phyloP scores from a whole-genome alignment of 2,329 filamentous ascomycete species.

The Penicillium sp. region DNA sequence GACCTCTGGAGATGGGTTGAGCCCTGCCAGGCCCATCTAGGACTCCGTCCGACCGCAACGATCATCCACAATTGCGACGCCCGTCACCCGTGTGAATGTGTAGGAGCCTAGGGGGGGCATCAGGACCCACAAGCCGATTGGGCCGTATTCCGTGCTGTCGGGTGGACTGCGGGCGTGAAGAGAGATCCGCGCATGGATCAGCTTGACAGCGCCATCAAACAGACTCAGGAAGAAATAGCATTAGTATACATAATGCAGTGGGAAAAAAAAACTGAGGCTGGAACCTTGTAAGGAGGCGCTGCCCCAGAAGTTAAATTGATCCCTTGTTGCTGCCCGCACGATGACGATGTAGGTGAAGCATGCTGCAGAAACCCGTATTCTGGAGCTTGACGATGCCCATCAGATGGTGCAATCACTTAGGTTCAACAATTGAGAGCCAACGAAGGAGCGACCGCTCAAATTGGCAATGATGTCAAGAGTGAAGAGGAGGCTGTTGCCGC shows the following conservation, averaged over 20 bases:
- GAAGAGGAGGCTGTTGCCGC: not conserved
- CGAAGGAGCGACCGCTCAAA: not conserved
- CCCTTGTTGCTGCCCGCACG: not conserved
- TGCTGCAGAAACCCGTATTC: not conserved
- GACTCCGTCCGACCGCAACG: constrained; percentile 15
- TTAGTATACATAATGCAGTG: not conserved
- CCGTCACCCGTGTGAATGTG: not conserved
- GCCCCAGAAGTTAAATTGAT: not conserved
- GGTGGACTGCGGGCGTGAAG: constrained; percentile 16
- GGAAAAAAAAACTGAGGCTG: not conserved
- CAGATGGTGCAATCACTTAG: not conserved
- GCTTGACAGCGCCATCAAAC: not conserved
- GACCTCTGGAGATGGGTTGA: constrained; percentile 7
- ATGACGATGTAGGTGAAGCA: not conserved
- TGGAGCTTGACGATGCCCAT: not conserved
- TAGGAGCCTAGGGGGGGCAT: not conserved
- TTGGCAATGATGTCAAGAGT: not conserved
- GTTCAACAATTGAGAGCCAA: not conserved
- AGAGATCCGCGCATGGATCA: constrained; percentile 19
- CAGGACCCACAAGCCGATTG: constrained; percentile 24
- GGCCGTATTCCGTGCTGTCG: constrained; percentile 16
- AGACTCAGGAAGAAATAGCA: not conserved
- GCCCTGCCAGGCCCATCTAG: constrained; percentile 13
- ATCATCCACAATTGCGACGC: constrained; percentile 8
- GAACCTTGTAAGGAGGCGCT: not conserved